phyloP scores from a whole-genome alignment of 768 basidiomycete species.

The Mrakia gelida region DNA sequence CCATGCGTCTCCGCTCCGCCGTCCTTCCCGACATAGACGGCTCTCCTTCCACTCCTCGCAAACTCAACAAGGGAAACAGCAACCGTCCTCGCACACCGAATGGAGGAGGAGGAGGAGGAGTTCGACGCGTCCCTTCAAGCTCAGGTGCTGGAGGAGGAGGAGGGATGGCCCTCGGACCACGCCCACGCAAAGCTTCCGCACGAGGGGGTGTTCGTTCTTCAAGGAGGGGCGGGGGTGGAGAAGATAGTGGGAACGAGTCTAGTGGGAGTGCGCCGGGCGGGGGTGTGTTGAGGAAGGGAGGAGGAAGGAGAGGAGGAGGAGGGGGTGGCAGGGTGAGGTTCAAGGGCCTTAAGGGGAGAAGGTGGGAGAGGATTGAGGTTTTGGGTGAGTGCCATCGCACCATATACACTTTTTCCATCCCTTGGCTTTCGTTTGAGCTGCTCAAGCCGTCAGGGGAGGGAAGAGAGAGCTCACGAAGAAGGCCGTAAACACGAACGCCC shows the following conservation, averaged over 20 bases:
- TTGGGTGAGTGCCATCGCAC: background rate
- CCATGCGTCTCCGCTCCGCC: conserved; percentile 3
- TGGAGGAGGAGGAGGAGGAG: too few species aligned
- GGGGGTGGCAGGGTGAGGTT: background rate
- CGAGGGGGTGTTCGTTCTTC: background rate
- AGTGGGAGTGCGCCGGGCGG: background rate
- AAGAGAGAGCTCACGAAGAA: too few species aligned
- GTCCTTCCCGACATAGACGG: background rate
- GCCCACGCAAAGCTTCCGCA: background rate
- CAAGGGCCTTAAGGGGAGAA: background rate
- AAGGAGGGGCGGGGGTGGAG: background rate
- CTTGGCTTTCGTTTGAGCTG: too few species aligned
- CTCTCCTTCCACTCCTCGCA: background rate
- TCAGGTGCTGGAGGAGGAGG: too few species aligned
- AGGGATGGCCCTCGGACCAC: background rate
- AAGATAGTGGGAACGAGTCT: background rate
- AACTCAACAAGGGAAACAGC: background rate
- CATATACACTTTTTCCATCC: too few species aligned
- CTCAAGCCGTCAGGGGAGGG: too few species aligned
- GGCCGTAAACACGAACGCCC: too few species aligned
- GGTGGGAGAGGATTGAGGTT: background rate
- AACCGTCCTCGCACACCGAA: background rate
- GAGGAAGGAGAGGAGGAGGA: background rate
- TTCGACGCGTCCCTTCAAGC: background rate
- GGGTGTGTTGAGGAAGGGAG: background rate